Percentiles rank a stretch among this genome's conserved stretches.
Evolutionary conservation across 805 yeast species (phyloP).

Genomic region (Helenozyma rhizophorensis): DNA sequence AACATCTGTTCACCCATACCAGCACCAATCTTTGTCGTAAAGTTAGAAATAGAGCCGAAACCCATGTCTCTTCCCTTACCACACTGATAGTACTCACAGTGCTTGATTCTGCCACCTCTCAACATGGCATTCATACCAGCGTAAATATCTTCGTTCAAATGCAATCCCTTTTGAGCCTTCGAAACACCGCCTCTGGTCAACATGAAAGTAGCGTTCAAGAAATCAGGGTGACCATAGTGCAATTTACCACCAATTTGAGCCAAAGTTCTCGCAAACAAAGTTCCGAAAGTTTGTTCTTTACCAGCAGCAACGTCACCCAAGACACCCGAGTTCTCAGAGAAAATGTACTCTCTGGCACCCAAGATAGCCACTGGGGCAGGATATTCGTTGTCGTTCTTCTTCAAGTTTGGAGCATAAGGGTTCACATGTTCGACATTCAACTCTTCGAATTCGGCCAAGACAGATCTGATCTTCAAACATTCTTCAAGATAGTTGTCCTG

Average conservation of each 20-base stretch:
- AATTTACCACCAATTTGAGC: slow-evolving; percentile 83
- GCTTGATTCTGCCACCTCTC: slow-evolving; percentile 86
- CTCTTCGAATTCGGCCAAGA: slow-evolving; percentile 80
- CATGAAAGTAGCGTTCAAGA: slow-evolving; percentile 70
- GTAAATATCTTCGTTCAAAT: slow-evolving; percentile 81
- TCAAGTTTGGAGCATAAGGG: slow-evolving; percentile 10
- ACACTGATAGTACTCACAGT: slow-evolving; percentile 84
- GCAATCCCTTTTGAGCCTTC: slow-evolving; percentile 81
- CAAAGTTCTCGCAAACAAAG: slow-evolving; percentile 75
- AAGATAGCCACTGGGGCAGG: slow-evolving; percentile 72
- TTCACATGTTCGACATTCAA: slow-evolving; percentile 51
- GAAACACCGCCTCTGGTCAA: slow-evolving; percentile 86
- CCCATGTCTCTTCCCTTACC: slow-evolving; percentile 91
- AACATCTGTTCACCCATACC: slow-evolving; percentile 92
- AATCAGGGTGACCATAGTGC: slow-evolving; percentile 89
- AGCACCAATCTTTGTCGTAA: slow-evolving; percentile 86
- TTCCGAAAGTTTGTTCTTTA: slow-evolving; percentile 86
- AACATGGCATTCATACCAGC: slow-evolving; percentile 83
- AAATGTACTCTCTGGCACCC: slow-evolving; percentile 84
- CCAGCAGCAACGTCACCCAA: slow-evolving; percentile 90
- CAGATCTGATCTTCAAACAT: slow-evolving; percentile 77
- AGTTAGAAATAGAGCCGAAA: slow-evolving; percentile 79
- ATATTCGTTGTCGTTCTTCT: slow-evolving; percentile 22
- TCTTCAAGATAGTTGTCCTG: slow-evolving; percentile 85
- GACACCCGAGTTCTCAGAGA: slow-evolving; percentile 82